Percentiles rank a stretch among this genome's conserved stretches.
Evolutionary conservation across 192 early-diverging fungal species (phyloP).

Genomic region (Backusella liffmaniae): DNA sequence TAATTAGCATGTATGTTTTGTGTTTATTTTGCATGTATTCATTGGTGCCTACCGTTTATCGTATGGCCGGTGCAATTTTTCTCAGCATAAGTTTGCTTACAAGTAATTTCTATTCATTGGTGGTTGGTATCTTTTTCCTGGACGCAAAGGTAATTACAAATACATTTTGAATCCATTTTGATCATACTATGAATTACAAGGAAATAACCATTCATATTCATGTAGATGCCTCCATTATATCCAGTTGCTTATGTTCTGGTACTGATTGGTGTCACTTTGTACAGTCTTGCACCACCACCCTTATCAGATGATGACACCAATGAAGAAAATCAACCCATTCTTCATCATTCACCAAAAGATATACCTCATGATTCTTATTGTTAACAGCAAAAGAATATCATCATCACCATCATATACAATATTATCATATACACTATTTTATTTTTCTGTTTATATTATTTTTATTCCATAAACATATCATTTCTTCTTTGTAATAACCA

Average conservation of each 20-base stretch:
- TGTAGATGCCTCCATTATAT: slow-evolving; percentile 30
- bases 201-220: neutral
- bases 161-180: no score
- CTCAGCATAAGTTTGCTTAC: slow-evolving; percentile 31
- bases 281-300: slow-evolving; percentile 17
- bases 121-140: slow-evolving; percentile 24
- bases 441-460: neutral
- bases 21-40: slow-evolving; percentile 30
- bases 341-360: neutral
- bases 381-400: neutral
- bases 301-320: neutral
- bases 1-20: slow-evolving; percentile 22
- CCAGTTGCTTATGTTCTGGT: slow-evolving; percentile 30
- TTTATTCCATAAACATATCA: no score
- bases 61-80: slow-evolving; percentile 24
- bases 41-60: slow-evolving; percentile 23
- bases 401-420: neutral
- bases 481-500: no score
- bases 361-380: slow-evolving; percentile 2
- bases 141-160: slow-evolving; percentile 17
- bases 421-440: neutral
- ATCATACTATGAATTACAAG: no score
- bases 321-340: neutral
- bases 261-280: slow-evolving; percentile 11
- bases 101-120: slow-evolving; percentile 34